Percentiles rank a stretch among this genome's conserved stretches.
phyloP scores from a whole-genome alignment of 805 yeast genomes.

The Scheffersomyces lignosus region DNA sequence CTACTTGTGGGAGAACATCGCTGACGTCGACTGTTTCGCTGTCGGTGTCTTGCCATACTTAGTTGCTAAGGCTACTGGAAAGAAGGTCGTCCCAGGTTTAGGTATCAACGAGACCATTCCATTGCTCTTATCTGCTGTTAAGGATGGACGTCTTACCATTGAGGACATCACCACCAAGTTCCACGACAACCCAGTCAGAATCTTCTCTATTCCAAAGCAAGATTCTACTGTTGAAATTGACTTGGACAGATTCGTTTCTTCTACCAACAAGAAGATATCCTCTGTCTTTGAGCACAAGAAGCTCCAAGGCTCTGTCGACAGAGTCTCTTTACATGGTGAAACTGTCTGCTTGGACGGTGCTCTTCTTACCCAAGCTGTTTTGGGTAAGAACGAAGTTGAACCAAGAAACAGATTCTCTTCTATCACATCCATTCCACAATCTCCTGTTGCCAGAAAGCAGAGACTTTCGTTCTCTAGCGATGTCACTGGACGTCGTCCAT shows the following conservation, averaged over 20 bases:
- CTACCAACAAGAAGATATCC: constrained; percentile 31
- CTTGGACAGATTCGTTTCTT: constrained; percentile 62
- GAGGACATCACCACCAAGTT: constrained; percentile 71
- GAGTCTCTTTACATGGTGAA: constrained; percentile 76
- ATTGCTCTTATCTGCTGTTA: constrained; percentile 76
- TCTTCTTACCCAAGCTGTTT: constrained; percentile 56
- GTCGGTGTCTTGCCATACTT: constrained; percentile 77
- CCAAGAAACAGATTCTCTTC: constrained; percentile 46
- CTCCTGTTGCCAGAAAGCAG: constrained; percentile 33
- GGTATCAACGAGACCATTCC: constrained; percentile 84
- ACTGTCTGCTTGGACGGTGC: constrained; percentile 86
- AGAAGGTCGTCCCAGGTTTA: constrained; percentile 63
- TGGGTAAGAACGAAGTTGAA: constrained; percentile 56
- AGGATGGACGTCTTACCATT: constrained; percentile 66
- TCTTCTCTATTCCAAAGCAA: constrained; percentile 82
- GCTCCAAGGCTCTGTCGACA: constrained; percentile 80
- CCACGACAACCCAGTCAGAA: constrained; percentile 77
- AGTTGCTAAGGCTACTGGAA: constrained; percentile 64
- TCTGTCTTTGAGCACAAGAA: constrained; percentile 43
- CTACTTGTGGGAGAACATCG: constrained; percentile 76
- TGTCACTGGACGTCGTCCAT: constrained; percentile 38
- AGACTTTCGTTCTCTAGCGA: constrained; percentile 36
- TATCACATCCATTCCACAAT: constrained; percentile 22
- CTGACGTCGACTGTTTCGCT: constrained; percentile 79
- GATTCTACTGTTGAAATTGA: constrained; percentile 80